Percentiles rank a stretch among this genome's conserved stretches.
phyloP scores from a whole-genome alignment of 352 stramenopile species.

The Globisporangium barbulae region DNA sequence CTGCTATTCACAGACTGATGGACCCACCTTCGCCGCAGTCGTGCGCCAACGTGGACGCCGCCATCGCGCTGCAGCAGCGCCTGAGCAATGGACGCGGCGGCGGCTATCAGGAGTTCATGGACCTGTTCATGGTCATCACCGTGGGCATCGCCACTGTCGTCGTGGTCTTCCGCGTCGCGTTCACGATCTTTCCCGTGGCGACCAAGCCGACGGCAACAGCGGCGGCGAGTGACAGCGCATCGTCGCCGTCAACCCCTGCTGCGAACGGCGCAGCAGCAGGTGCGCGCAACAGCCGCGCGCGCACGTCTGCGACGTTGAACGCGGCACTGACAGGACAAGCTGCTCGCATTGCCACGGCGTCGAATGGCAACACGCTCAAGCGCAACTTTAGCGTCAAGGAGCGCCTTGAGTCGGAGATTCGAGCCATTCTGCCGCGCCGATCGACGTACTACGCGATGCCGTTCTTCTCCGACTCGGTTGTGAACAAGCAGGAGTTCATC shows the following conservation, averaged over 20 bases:
- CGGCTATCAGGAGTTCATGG: constrained; percentile 39
- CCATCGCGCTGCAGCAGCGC: not conserved
- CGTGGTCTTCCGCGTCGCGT: constrained; percentile 65
- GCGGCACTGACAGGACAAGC: not conserved
- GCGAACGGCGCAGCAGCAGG: not conserved
- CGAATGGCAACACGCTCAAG: constrained; percentile 21
- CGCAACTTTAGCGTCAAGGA: constrained; percentile 48
- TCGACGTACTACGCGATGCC: constrained; percentile 77
- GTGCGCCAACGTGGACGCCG: not conserved
- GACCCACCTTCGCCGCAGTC: not conserved
- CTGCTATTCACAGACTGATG: not conserved
- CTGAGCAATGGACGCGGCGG: not conserved
- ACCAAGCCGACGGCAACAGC: not conserved
- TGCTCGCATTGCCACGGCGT: not conserved
- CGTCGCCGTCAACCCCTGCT: not conserved
- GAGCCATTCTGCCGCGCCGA: constrained; percentile 43
- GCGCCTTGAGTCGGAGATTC: constrained; percentile 60
- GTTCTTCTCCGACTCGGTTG: constrained; percentile 73
- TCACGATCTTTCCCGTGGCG: constrained; percentile 38
- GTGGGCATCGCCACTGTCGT: constrained; percentile 59
- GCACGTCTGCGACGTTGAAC: not conserved
- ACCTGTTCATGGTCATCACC: constrained; percentile 65
- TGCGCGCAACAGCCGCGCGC: constrained; percentile 8
- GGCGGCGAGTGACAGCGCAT: not conserved
- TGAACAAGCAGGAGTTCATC: constrained; percentile 76